Evolutionary conservation across 2,329 filamentous ascomycete genomes (phyloP).

Genomic region (Periconia sp.): DNA sequence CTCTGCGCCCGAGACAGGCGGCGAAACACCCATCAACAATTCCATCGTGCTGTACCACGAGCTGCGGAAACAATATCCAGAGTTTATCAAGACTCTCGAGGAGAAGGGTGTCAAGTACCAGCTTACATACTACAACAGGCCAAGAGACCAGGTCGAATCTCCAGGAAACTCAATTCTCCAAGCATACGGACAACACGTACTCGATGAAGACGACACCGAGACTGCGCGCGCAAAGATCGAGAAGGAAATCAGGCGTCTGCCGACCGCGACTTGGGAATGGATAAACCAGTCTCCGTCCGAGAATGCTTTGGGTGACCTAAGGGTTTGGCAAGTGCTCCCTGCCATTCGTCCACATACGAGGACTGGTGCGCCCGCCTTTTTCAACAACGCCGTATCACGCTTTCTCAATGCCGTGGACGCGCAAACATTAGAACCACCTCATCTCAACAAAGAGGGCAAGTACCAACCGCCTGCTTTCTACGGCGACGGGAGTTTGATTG

Average conservation of each 20-base stretch:
- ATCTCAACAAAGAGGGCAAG: slow-evolving; percentile 11
- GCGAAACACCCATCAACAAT: slow-evolving; percentile 11
- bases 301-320: neutral
- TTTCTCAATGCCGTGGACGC: neutral
- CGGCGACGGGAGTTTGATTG: slow-evolving; percentile 14
- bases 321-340: neutral
- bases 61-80: slow-evolving; percentile 8
- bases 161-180: slow-evolving; percentile 12
- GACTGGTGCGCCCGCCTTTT: slow-evolving; percentile 3
- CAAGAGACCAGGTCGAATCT: slow-evolving; percentile 1
- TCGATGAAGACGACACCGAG: slow-evolving; percentile 9
- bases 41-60: slow-evolving; percentile 10
- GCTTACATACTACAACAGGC: slow-evolving; percentile 1
- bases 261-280: neutral
- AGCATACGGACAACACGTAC: slow-evolving; percentile 10
- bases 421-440: neutral
- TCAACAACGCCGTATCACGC: slow-evolving; percentile 2
- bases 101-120: slow-evolving; percentile 11
- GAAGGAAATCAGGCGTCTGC: neutral
- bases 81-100: slow-evolving; percentile 12
- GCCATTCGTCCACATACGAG: slow-evolving; percentile 1
- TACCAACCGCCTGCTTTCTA: slow-evolving; percentile 16
- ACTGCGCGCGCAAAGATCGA: slow-evolving; percentile 12
- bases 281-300: neutral
- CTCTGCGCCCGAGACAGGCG: slow-evolving; percentile 9